Evolutionary conservation across 2,329 filamentous ascomycete genomes (phyloP), one percentile per base, ranked within the genome.

Genomic region (Colletotrichum aenigma): DNA sequence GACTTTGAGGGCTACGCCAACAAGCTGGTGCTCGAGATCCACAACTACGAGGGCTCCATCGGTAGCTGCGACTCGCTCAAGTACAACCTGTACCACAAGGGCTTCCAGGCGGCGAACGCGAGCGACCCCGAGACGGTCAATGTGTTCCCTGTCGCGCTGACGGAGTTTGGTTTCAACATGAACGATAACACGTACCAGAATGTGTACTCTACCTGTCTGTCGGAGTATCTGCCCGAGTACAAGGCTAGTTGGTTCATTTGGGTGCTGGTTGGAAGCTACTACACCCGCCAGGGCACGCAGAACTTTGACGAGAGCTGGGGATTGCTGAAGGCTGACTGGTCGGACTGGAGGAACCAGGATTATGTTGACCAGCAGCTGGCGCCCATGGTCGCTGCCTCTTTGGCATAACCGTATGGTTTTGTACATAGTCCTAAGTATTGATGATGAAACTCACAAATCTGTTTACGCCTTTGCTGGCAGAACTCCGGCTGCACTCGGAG

Each of bases 291-390:
- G 7, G 90, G 90, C 0, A 84, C 71, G 1, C 89, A 91, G 79
- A 90, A 92, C 78, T 88, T 81, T 66, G 90, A 92, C 32, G 91
- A 93, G 82, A 82, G 83, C 0, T 93, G 90, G 90, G 91, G 90
- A 9, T 79, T 91, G 71, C 80, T 90, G 73, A 89, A 85, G 48
- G 88, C 89, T 60, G 87, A 91, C 74, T 92, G 89, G 90, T 87
- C 85, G 4, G 83, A 78, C 6, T 91, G 89, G 89, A 84, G 89
- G 58, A 85, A 83, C 68, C 81, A 82, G 34, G 81, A 79, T 5
- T 89, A 88, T 78, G 81, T 90, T 30, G 79, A 86, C 30, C 82
- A 83, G 15, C 82, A 84, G 66, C 78, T 89, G 76, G 82, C 81
- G 66, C 84, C 83, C 3, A 86, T 88, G 82, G 83, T 88, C 4